Percentiles rank a stretch among this genome's conserved stretches.
phyloP scores from a whole-genome alignment of 208 protist species.

The Zelonia costaricensis region DNA sequence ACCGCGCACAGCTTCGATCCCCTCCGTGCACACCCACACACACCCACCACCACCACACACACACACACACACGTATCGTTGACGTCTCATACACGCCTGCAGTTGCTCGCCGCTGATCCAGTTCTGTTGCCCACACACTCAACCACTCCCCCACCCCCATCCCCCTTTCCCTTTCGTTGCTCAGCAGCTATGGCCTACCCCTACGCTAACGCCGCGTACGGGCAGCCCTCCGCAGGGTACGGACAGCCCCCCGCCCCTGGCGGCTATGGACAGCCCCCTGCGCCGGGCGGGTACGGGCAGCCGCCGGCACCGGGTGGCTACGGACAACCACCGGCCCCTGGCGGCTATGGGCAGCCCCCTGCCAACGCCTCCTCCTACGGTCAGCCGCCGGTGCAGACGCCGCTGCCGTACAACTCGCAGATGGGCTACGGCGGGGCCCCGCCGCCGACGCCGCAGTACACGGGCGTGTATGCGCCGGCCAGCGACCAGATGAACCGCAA shows the following conservation, averaged over 20 bases:
- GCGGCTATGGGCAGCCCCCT: neutral
- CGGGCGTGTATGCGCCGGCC: conserved; percentile 29
- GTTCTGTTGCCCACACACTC: too few relatives aligned
- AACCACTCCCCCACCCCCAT: too few relatives aligned
- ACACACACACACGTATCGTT: too few relatives aligned
- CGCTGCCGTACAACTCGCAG: conserved; percentile 30
- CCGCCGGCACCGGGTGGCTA: neutral
- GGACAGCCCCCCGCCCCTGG: neutral
- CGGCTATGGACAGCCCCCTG: neutral
- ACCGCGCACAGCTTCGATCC: too few relatives aligned
- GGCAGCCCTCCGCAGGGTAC: neutral
- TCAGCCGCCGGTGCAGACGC: conserved; percentile 10
- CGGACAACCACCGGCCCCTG: neutral
- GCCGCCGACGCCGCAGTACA: conserved; percentile 9
- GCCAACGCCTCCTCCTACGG: conserved; percentile 10
- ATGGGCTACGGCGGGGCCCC: conserved; percentile 10
- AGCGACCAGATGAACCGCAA: conserved; percentile 25
- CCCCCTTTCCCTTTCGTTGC: neutral
- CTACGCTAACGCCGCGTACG: neutral
- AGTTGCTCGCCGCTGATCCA: too few relatives aligned
- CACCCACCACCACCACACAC: too few relatives aligned
- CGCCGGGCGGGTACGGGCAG: neutral
- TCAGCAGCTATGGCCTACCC: neutral
- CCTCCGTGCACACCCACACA: too few relatives aligned
- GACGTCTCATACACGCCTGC: too few relatives aligned